phyloP scores from a whole-genome alignment of 2,329 filamentous ascomycete species.

The Microsporum canis region DNA sequence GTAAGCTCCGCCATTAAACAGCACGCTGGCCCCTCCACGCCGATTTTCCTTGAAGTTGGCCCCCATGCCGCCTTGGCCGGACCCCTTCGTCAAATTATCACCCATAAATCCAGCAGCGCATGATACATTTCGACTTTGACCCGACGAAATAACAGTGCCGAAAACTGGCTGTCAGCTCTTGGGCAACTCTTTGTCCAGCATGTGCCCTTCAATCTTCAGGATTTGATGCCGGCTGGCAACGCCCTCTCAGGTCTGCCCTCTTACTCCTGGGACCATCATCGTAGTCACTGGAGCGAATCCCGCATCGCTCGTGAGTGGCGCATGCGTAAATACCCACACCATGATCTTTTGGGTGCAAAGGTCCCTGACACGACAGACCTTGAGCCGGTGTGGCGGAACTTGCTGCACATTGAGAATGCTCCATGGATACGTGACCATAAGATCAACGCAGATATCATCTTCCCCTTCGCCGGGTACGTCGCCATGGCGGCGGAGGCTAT shows the following conservation, averaged over 20 bases:
- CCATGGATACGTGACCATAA: constrained; percentile 37
- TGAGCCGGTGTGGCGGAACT: constrained; percentile 32
- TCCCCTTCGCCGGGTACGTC: constrained; percentile 35
- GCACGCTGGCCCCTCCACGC: too few relatives aligned
- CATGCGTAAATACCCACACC: constrained; percentile 9
- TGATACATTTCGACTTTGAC: background rate
- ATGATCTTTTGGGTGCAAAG: constrained; percentile 19
- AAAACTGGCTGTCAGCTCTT: constrained; percentile 2
- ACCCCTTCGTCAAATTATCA: constrained; percentile 17
- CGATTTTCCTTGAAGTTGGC: constrained; percentile 21
- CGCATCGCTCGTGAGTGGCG: constrained; percentile 17
- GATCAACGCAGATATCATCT: constrained; percentile 29
- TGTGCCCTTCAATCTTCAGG: background rate
- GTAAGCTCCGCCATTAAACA: background rate
- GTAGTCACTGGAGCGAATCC: constrained; percentile 19
- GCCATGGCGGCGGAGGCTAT: constrained; percentile 35
- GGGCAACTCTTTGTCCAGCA: constrained; percentile 5
- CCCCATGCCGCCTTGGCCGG: constrained; percentile 20
- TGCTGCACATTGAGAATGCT: constrained; percentile 22
- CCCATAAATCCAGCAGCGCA: background rate
- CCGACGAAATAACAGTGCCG: background rate
- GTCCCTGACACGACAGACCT: constrained; percentile 20
- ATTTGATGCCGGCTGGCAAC: background rate
- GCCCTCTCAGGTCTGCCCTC: constrained; percentile 20
- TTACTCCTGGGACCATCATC: constrained; percentile 13